Conservation (phyloP, 768 basidiomycete species). For the Boletellus emodensis region DNA sequence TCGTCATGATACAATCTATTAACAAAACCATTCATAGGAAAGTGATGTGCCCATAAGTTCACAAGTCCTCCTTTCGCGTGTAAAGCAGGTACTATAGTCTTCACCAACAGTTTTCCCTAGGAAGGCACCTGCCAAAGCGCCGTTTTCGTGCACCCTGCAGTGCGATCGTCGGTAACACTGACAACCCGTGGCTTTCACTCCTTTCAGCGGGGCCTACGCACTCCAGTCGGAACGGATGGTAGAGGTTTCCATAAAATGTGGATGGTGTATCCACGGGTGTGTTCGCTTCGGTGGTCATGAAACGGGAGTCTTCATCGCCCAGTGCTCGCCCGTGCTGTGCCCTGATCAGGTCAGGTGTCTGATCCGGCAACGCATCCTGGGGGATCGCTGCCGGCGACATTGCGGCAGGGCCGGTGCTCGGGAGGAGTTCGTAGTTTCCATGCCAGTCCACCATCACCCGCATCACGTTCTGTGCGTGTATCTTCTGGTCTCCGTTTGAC, state of each 20-base stretch:
- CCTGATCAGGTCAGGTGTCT: conserved; percentile 8
- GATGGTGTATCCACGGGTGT: not conserved
- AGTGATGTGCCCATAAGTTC: not conserved
- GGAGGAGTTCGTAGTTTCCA: conserved; percentile 17
- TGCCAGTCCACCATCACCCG: conserved; percentile 18
- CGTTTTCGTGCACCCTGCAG: conserved; percentile 1
- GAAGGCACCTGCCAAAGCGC: conserved; percentile 16
- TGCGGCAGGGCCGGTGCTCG: not conserved
- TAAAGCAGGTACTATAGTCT: not conserved
- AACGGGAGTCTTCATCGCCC: not conserved
- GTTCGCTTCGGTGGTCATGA: not conserved
- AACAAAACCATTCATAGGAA: not conserved
- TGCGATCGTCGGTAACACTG: conserved; percentile 4
- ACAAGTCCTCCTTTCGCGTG: not conserved
- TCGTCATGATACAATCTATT: not conserved
- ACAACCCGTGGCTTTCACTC: not conserved
- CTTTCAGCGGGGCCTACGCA: conserved; percentile 5
- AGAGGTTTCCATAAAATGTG: conserved; percentile 5
- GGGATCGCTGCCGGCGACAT: conserved; percentile 11
- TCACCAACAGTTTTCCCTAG: conserved; percentile 12
- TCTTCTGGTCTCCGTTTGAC: not conserved
- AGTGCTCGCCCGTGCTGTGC: not conserved
- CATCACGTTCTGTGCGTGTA: not conserved
- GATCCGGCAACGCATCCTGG: conserved; percentile 22
- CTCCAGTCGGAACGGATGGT: conserved; percentile 22